These are phyloP conservation scores for Clonostachys solani DNA, from an alignment of 2,329 filamentous ascomycete species.

Conservation along the genomic window DNA sequence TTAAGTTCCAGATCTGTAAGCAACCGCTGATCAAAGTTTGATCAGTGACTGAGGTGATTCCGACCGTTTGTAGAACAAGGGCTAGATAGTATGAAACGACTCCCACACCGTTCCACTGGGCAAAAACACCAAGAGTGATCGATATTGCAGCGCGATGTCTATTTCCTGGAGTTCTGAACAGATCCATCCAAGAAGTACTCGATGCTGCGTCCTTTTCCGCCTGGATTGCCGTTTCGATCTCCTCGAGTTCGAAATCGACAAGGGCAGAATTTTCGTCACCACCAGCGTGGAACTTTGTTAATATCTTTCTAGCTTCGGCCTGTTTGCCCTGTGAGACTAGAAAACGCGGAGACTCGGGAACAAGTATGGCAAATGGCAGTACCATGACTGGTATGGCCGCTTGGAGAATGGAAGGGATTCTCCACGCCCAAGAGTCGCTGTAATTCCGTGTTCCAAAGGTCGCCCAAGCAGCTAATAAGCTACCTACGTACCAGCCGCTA, in stretches of 20 bases:
- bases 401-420: slow-evolving; percentile 4
- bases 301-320: slow-evolving; percentile 39
- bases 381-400: slow-evolving; percentile 25
- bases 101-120: slow-evolving; percentile 21
- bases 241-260: neutral
- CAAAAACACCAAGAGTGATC: slow-evolving; percentile 16
- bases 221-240: neutral
- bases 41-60: slow-evolving; percentile 28
- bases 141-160: slow-evolving; percentile 11
- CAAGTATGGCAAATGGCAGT: slow-evolving; percentile 17
- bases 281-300: slow-evolving; percentile 1
- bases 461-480: slow-evolving; percentile 6
- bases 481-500: slow-evolving; percentile 33
- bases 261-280: slow-evolving; percentile 16
- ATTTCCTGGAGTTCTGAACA: slow-evolving; percentile 27
- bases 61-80: slow-evolving; percentile 34
- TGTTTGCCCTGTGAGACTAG: slow-evolving; percentile 6
- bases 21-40: slow-evolving; percentile 30
- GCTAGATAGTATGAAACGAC: slow-evolving; percentile 35
- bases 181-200: slow-evolving; percentile 29
- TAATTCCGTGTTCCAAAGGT: slow-evolving; percentile 13
- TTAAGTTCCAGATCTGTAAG: slow-evolving; percentile 34
- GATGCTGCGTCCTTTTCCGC: slow-evolving; percentile 23
- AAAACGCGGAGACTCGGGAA: slow-evolving; percentile 23
- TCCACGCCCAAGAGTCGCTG: slow-evolving; percentile 2